phyloP scores from a whole-genome alignment of 164 flowering plant species.

The Echeveria elegans region DNA sequence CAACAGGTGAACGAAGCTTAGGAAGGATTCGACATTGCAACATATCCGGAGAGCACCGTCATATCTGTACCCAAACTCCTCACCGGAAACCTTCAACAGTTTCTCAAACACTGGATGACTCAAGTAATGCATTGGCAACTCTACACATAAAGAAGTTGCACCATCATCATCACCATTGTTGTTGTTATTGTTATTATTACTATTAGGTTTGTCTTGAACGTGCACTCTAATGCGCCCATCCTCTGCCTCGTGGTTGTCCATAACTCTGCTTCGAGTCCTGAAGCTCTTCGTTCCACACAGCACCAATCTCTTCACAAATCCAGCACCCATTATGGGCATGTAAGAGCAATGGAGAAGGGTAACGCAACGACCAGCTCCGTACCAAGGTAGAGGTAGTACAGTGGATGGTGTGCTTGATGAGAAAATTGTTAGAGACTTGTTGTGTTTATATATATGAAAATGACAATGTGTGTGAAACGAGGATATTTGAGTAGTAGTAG shows the following conservation, averaged over 20 bases:
- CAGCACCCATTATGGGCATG: not conserved
- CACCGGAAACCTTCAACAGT: conserved; percentile 6
- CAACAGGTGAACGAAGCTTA: not conserved
- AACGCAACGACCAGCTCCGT: not conserved
- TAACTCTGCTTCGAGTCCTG: not conserved
- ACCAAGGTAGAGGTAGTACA: not conserved
- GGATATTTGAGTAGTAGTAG: not conserved
- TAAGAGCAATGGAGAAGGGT: not conserved
- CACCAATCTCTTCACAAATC: conserved; percentile 7
- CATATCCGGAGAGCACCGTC: not conserved
- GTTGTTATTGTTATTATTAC: not conserved
- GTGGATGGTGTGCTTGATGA: not conserved
- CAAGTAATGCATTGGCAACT: conserved; percentile 5
- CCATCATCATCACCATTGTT: not conserved
- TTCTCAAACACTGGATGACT: conserved; percentile 2
- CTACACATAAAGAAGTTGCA: not conserved
- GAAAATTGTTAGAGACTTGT: not conserved
- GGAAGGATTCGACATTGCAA: not conserved
- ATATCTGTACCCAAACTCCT: not conserved
- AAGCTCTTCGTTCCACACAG: conserved; percentile 1
- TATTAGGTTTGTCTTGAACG: not conserved
- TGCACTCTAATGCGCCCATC: conserved; percentile 1
- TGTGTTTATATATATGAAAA: no score
- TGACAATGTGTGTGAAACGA: not conserved
- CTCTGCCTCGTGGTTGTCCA: not conserved